Evolutionary conservation across 441 rosid species (phyloP), one percentile per base, ranked within the genome.

Genomic region (Biscutella laevigata): DNA sequence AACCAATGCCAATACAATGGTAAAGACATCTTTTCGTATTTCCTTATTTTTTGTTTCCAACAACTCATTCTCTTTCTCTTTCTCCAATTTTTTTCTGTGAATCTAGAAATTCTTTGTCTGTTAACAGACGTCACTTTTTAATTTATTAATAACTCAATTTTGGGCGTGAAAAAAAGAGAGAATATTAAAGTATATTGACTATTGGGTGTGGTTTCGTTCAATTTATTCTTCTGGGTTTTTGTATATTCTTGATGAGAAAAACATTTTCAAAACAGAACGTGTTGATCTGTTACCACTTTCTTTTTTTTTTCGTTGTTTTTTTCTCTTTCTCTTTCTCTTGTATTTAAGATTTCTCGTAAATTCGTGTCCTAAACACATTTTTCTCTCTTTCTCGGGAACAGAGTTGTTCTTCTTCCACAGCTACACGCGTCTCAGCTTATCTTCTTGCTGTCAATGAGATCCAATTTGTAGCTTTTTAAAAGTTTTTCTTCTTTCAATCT

Each of bases 211-310:
- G 61, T 38, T 30, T 56, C 50, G 16, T 44, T 55, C 51, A 20
- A 7, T 35, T 15, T 36, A 45, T 44, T 62, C 66, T 42, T 61
- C 52, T 50, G 58, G 51, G 8, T 22, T 34, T 33, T 37, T 61
- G 53, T 61, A 52, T 52, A 52, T 52, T 53, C 33, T 43, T 53
- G 0, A 3, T n/a, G 14, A 19, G 46, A 25, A 10, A 5, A 40
- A 27, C 16, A 15, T n/a, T n/a, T n/a, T n/a, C n/a, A n/a, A 0
- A 15, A 29, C 74, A 74, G 59, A 74, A 77, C 88, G 83, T 79
- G 96, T 66, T 75, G 95, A 77, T 86, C 83, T 81, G 89, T 83
- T 72, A 16, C 34, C 81, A 58, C 64, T 50, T 52, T 68, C 29
- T 36, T 35, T 29, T 19, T 41, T 21, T 7, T 14, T 4, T 44